Conservation (phyloP, 1,284 basidiomycete species). For the Moniliophthora roreri region DNA sequence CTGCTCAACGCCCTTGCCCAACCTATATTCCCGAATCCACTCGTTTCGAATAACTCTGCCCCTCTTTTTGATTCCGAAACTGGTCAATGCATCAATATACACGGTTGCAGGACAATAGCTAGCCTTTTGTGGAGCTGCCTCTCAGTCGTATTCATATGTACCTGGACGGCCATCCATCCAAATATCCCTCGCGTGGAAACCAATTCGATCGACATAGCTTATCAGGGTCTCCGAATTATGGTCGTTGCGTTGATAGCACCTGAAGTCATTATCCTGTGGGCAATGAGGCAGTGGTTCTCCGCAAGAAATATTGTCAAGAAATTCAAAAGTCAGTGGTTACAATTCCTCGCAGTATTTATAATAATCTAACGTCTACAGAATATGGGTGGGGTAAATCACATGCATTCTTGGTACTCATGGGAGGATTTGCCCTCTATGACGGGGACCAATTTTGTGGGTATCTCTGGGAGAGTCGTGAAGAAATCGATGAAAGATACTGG, state of each 20-base stretch:
- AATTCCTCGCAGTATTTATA: background rate
- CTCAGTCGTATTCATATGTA: conserved; percentile 30
- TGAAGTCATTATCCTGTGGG: conserved; percentile 26
- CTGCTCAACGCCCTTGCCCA: too few relatives aligned
- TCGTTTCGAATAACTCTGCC: too few relatives aligned
- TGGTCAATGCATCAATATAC: too few relatives aligned
- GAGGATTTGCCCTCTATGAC: conserved; percentile 24
- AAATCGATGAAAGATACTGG: too few relatives aligned
- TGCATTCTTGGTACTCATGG: conserved; percentile 27
- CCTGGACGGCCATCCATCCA: conserved; percentile 34
- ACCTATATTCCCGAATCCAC: too few relatives aligned
- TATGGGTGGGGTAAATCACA: conserved; percentile 22
- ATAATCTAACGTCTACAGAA: background rate
- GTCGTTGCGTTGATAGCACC: conserved; percentile 23
- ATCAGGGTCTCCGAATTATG: conserved; percentile 19
- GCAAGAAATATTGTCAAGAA: conserved; percentile 15
- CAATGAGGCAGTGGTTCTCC: conserved; percentile 24
- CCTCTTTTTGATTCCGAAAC: too few relatives aligned
- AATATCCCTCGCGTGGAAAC: conserved; percentile 25
- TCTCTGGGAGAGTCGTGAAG: background rate
- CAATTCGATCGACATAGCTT: background rate
- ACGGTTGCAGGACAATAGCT: too few relatives aligned
- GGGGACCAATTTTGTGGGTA: background rate
- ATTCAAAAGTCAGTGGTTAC: conserved; percentile 7
- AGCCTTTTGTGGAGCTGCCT: conserved; percentile 29